Base-by-base conservation (phyloP, 2,329 filamentous ascomycete genomes). In the Fusarium illudens region DNA sequence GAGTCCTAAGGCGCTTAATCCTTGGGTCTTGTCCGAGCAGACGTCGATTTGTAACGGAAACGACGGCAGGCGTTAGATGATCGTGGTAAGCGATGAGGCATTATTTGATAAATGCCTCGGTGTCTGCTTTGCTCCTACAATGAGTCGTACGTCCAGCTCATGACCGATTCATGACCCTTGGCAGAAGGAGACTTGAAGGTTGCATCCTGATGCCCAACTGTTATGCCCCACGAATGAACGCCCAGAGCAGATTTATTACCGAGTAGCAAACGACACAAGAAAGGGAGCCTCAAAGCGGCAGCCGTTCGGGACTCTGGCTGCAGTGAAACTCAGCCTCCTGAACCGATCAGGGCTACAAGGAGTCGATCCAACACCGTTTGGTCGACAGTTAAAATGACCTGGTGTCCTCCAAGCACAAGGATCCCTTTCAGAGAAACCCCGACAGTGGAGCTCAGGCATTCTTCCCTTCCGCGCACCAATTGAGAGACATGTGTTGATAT, bases 391-490 rank as follows among this genome's bases (percentile, higher is more conserved):
- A 4, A n/a, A 27, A 22, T 36, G 15, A 27, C 5, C 4, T 36
- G 32, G 10, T 22, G 9, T 9, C 10, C 13, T 19, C 12, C 3
- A 2, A 52, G 22, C 22, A 29, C 50, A 39, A 20, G 46, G 46
- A 32, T 50, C 19, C 29, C 46, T 15, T 15, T 13, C 11, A 34
- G 33, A 12, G n/a, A n/a, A n/a, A 27, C 27, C n/a, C 29, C 12
- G 20, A 8, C 13, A 4, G 52, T 46, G 52, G 52, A 55, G 36
- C n/a, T 25, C 2, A 46, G 52, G 52, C n/a, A n/a, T n/a, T n/a
- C 36, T 33, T 39, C 22, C n/a, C 13, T 33, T 55, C 52, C 52
- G 52, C 37, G 37, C 27, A 27, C 52, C 52, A 55, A 55, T 55
- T 8, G 37, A 42, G 37, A 46, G 7, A 32, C n/a, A 25, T 25